Percentiles rank a stretch among this genome's conserved stretches.
Evolutionary conservation across 306 rosid species (phyloP).

Genomic region (Cicer judaicum): DNA sequence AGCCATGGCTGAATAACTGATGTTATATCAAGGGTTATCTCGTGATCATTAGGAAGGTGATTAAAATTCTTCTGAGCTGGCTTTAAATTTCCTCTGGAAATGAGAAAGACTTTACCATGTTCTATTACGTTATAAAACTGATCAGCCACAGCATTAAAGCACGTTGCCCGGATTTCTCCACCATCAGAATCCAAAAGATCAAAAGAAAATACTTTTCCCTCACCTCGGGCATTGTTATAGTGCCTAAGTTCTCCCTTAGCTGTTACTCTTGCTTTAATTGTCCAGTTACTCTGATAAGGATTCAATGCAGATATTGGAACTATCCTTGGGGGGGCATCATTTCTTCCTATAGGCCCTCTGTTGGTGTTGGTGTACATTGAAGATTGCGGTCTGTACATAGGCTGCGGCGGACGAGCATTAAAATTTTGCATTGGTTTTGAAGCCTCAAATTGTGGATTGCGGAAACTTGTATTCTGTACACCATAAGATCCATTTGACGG

Average conservation of each 20-base stretch:
- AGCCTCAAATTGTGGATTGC: slow-evolving; percentile 54
- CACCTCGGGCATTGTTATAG: slow-evolving; percentile 79
- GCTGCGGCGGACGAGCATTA: slow-evolving; percentile 57
- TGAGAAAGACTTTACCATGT: slow-evolving; percentile 72
- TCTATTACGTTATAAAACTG: slow-evolving; percentile 73
- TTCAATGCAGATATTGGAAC: slow-evolving; percentile 79
- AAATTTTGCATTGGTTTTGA: slow-evolving; percentile 55
- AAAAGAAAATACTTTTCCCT: slow-evolving; percentile 90
- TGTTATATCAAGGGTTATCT: slow-evolving; percentile 65
- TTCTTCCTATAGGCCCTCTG: slow-evolving; percentile 73
- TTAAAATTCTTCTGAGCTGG: slow-evolving; percentile 76
- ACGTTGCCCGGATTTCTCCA: slow-evolving; percentile 89
- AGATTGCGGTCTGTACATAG: slow-evolving; percentile 68
- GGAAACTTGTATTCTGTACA: slow-evolving; percentile 60
- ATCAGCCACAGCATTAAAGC: slow-evolving; percentile 88
- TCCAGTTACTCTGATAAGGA: slow-evolving; percentile 79
- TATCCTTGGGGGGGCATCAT: slow-evolving; percentile 79
- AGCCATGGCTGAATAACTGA: slow-evolving; percentile 66
- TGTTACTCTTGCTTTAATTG: slow-evolving; percentile 91
- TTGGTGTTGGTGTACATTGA: slow-evolving; percentile 56
- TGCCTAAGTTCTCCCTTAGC: slow-evolving; percentile 77
- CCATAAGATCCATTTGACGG: slow-evolving; percentile 55
- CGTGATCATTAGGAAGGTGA: slow-evolving; percentile 76
- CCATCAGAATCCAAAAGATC: slow-evolving; percentile 82
- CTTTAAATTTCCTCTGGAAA: slow-evolving; percentile 76